These are phyloP conservation scores for Rhizopus delemar DNA, from an alignment of 371 early-diverging fungal genomes.

Conservation along the genomic window DNA sequence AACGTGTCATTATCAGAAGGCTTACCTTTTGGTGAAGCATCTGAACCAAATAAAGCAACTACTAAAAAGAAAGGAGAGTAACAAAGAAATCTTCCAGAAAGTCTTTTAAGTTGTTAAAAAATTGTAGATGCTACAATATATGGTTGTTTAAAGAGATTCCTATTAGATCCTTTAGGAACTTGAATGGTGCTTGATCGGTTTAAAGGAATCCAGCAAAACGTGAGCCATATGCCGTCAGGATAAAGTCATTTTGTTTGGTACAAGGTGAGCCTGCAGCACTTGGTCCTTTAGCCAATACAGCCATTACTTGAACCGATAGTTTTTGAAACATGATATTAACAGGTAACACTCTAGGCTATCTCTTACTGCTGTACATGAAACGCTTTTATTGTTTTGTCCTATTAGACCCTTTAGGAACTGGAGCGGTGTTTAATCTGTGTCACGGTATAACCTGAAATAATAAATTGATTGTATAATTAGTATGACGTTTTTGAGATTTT, in stretches of 20 bases:
- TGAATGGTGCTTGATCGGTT: slow-evolving; percentile 14
- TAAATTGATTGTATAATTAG: too few species aligned
- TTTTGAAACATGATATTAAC: slow-evolving; percentile 10
- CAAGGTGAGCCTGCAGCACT: slow-evolving; percentile 16
- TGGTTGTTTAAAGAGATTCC: neutral
- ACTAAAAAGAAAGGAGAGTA: too few species aligned
- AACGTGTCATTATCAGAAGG: too few species aligned
- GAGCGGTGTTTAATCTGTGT: too few species aligned
- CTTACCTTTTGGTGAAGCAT: too few species aligned
- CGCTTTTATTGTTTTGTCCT: slow-evolving; percentile 4
- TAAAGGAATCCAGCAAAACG: slow-evolving; percentile 15
- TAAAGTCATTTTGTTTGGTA: slow-evolving; percentile 15
- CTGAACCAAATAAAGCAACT: too few species aligned
- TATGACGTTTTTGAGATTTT: too few species aligned
- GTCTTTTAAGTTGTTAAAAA: too few species aligned
- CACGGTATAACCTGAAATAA: too few species aligned
- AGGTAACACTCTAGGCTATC: slow-evolving; percentile 14
- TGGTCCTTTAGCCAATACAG: slow-evolving; percentile 19
- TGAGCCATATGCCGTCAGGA: slow-evolving; percentile 19
- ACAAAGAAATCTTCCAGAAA: too few species aligned
- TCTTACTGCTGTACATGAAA: slow-evolving; percentile 5
- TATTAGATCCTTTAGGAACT: slow-evolving; percentile 13
- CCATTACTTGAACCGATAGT: slow-evolving; percentile 14
- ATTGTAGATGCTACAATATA: too few species aligned
- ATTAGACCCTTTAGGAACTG: too few species aligned